Base-by-base conservation (phyloP, 768 basidiomycete genomes). In the Tremella yokohamensis region DNA sequence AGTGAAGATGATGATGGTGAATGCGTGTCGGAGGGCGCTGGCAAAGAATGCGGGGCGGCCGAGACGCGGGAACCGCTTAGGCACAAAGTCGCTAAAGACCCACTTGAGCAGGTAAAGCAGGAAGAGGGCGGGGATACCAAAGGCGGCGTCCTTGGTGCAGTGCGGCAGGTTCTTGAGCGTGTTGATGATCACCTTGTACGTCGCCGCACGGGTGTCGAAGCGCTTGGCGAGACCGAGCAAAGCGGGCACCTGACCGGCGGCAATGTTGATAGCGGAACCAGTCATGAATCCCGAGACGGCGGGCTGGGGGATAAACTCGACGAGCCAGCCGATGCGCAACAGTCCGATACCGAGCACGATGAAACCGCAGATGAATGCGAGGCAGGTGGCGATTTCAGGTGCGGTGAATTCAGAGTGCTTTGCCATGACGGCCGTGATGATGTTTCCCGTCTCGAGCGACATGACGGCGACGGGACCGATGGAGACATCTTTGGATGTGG, bases 381-480 rank as follows among this genome's bases (percentile, higher is more conserved):
- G 73, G 0, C 84, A 84, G 11, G 86, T 89, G 2, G 89, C 96
- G 58, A 99, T 97, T 56, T 84, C 80, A 1, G 88, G 85, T 0
- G 79, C 80, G 2, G 77, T 65, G 83, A 84, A 94, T n/a, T 74
- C 66, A 0, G 79, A 67, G 8, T 73, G 69, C 50, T 76, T 57
- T 0, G 53, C 61, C 44, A 86, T 69, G 52, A 96, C 84, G 37
- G 82, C 76, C 13, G 81, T 79, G 72, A 97, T 88, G 63, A 97
- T 85, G 73, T 89, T 84, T 8, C 89, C 82, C 8, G 76, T 84
- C 18, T 88, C 87, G 51, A 96, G 82, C 1, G 90, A 93, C 92
- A 99, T 96, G 73, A 99, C 94, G 8, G 96, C 94, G 65, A 98
- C 94, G 1, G 96, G 96, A 50, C 96, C 96, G 65, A 99, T 98